phyloP scores from a whole-genome alignment of 495 filamentous ascomycete species.

The Tetracladium setigerum region DNA sequence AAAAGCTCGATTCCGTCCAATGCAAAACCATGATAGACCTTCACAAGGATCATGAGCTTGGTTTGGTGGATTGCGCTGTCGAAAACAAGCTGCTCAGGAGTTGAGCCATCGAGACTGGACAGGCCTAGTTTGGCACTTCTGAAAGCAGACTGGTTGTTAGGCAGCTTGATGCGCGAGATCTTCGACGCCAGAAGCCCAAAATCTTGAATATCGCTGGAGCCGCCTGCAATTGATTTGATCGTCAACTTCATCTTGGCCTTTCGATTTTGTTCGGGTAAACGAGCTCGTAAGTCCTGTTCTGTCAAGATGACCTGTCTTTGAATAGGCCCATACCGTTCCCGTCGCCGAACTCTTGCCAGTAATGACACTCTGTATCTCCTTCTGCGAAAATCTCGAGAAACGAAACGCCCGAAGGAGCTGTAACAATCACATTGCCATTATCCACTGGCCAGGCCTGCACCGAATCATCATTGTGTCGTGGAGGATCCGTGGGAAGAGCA shows the following conservation, averaged over 20 bases:
- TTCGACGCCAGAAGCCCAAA: constrained; percentile 62
- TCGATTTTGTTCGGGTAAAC: constrained; percentile 61
- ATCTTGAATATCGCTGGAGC: constrained; percentile 66
- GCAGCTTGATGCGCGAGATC: constrained; percentile 61
- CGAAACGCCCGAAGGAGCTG: constrained; percentile 71
- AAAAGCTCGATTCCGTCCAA: constrained; percentile 87
- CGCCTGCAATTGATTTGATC: constrained; percentile 67
- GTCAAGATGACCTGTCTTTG: constrained; percentile 65
- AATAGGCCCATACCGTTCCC: constrained; percentile 42
- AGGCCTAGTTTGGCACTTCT: constrained; percentile 69
- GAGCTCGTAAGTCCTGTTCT: constrained; percentile 65
- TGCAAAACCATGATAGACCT: constrained; percentile 69
- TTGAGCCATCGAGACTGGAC: constrained; percentile 62
- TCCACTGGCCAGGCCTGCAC: constrained; percentile 86
- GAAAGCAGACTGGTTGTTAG: constrained; percentile 67
- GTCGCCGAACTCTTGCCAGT: constrained; percentile 73
- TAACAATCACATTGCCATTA: constrained; percentile 69
- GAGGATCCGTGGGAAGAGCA: constrained; percentile 65
- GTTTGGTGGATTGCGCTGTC: constrained; percentile 59
- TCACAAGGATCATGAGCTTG: constrained; percentile 66
- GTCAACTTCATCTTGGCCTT: constrained; percentile 62
- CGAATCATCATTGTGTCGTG: constrained; percentile 61
- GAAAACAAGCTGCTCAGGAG: constrained; percentile 67
- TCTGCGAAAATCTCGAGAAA: constrained; percentile 75
- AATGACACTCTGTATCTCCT: constrained; percentile 65